Base-by-base conservation (phyloP, 768 basidiomycete genomes). In the Candolleomyces eurysporus region DNA sequence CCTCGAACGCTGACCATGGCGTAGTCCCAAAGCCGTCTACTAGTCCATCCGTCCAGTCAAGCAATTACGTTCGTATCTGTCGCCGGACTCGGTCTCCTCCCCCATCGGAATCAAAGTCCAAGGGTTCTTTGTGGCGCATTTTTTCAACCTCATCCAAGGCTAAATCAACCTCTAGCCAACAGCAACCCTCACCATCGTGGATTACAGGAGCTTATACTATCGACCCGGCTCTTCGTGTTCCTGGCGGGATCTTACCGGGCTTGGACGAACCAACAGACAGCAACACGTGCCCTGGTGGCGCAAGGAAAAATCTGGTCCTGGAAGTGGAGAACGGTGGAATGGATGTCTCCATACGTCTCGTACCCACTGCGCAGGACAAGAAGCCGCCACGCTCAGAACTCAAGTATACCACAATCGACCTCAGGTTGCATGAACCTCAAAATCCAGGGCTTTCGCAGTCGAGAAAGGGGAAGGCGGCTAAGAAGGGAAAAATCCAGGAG, bases 271-370 rank as follows among this genome's bases (percentile, higher is more conserved):
- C 36, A 13, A 5, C 16, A 10, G 21, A 39, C 8, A 36, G 36
- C 21, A n/a, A 13, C 8, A n/a, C 52, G 52, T 9, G 21, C 13
- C 14, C 26, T 16, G 48, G 22, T 16, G 53, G 17, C 6, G 43
- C 59, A 16, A 46, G 32, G 39, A 78, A 78, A 51, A 81, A 83
- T 57, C 68, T 84, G 7, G 61, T 64, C 8, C 65, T 83, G 40
- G 73, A 71, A 56, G 78, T 79, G 0, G 73, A 73, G 62, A 73
- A 74, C 57, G 74, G 79, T 2, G 76, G 75, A 1, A 76, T 84
- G 3, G 71, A 78, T 36, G 79, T 78, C 9, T 74, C 80, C 21
- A 70, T 84, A 46, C 71, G 73, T 59, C 69, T 82, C n/a, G 65
- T 77, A 4, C 64, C 69, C 6, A 62, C 59, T 63, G 65, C 53